Base-by-base conservation (phyloP, 805 yeast species). In the Danielia oregonensis region DNA sequence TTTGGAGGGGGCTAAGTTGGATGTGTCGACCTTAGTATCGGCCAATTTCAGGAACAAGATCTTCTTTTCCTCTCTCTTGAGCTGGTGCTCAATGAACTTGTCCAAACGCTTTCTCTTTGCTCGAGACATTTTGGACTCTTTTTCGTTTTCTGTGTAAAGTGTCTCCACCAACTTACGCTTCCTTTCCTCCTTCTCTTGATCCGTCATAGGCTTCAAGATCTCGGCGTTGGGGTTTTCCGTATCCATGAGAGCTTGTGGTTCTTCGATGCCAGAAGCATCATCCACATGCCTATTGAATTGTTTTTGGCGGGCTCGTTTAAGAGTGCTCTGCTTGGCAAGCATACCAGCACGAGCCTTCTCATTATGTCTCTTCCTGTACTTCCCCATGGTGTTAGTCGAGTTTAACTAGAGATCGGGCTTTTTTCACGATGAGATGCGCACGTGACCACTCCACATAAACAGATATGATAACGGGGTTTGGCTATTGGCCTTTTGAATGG, bases 11-110 rank as follows among this genome's bases (percentile, higher is more conserved):
- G 76, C 79, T 43, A 87, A 65, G 9, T 77, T 48, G 0, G 80
- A 63, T 0, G 95, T 78, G 52, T 89, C 95, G 30, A 91, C 72
- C 37, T 72, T 70, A 2, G 86, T 76, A 17, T 70, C 72, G 32
- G 81, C 73, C 26, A 91, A 66, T 55, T 87, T 88, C 44, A 82
- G 79, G 27, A 91, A 64, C 35, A 91, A 65, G 3, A 74, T 72
- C 47, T 84, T 84, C 58, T 85, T 85, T 61, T 91, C 97, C 56
- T 91, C 95, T 53, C 94, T 68, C 51, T 82, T 83, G 48, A 88
- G 54, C 55, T 88, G 96, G 61, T 86, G 95, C 39, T 88, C 95
- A 24, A 91, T 87, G 58, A 87, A 91, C 59, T 91, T 91, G 42
- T 91, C 97, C 28, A 91, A 63, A 38, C 97, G 65, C 63, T 84